Percentiles rank a stretch among this genome's conserved stretches.
These are phyloP conservation scores for Coprinellus aureogranulatus DNA, from an alignment of 768 basidiomycete species.

Conservation along the genomic window DNA sequence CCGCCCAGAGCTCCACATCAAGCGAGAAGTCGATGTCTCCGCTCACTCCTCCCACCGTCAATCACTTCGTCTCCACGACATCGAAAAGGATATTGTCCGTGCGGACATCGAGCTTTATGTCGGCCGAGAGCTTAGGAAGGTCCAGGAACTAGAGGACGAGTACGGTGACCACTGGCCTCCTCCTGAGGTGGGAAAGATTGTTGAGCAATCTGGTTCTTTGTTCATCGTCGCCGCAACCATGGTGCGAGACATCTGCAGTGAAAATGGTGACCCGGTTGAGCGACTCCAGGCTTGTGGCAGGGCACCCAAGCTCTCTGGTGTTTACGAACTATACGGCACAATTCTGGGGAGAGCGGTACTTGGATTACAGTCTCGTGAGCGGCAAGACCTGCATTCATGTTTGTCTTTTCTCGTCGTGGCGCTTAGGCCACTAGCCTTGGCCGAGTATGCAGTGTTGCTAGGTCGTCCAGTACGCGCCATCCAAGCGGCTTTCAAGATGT, in stretches of 20 bases:
- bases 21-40: neutral
- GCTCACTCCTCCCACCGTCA: neutral
- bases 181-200: neutral
- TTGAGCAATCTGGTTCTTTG: neutral
- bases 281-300: neutral
- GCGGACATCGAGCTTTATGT: conserved; percentile 8
- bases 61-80: conserved; percentile 9
- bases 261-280: neutral
- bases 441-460: neutral
- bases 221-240: neutral
- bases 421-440: neutral
- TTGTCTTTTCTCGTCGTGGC: neutral
- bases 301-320: neutral
- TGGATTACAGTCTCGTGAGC: neutral
- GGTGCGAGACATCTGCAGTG: neutral
- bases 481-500: neutral
- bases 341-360: neutral
- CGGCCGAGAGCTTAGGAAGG: neutral
- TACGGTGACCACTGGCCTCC: neutral
- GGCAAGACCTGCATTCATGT: neutral
- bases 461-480: neutral
- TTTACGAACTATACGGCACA: neutral
- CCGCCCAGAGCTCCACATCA: conserved; percentile 14
- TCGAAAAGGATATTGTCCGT: conserved; percentile 1
- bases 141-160: neutral